Percentiles rank a stretch among this genome's conserved stretches.
Evolutionary conservation across 208 protist species (phyloP).

Genomic region (Crithidia fasciculata): DNA sequence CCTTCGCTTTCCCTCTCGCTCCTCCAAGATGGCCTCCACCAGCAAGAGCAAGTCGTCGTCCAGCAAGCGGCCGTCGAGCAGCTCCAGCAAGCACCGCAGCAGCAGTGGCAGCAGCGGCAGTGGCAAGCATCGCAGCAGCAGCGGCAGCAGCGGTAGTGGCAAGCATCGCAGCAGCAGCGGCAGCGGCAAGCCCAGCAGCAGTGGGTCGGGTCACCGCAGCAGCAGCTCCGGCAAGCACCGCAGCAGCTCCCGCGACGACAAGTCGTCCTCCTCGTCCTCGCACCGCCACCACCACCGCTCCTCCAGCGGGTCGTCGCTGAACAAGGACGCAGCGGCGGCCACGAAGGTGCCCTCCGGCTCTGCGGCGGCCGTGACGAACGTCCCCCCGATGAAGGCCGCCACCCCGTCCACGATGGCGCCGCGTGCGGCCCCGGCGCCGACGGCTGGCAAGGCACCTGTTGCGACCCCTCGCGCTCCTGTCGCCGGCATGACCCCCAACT

Average conservation of each 20-base stretch:
- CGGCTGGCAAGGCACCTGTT: conserved; percentile 1
- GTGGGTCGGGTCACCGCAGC: conserved; percentile 9
- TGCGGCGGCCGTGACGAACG: background rate
- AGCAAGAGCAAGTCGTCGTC: conserved; percentile 18
- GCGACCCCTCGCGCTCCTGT: background rate
- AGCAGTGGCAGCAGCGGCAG: background rate
- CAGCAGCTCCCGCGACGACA: conserved; percentile 7
- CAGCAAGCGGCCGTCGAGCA: conserved; percentile 20
- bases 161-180: conserved; percentile 10
- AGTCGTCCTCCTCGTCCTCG: conserved; percentile 16
- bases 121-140: conserved; percentile 14
- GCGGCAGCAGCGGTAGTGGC: conserved; percentile 11
- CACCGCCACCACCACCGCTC: conserved; percentile 24
- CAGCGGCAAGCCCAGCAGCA: conserved; percentile 1
- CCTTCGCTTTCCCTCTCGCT: background rate
- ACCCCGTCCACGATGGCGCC: background rate
- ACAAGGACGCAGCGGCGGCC: conserved; percentile 3
- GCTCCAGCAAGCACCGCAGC: conserved; percentile 7
- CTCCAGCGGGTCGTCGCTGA: conserved; percentile 15
- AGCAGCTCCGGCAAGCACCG: conserved; percentile 2
- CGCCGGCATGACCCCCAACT: background rate
- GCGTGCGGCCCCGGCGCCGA: background rate
- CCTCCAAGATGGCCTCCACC: conserved; percentile 2
- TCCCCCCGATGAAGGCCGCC: background rate
- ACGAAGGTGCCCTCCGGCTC: conserved; percentile 4